Percentiles rank a stretch among this genome's conserved stretches.
Evolutionary conservation across 2,329 filamentous ascomycete genomes (phyloP).

Genomic region (Talaromyces pinophilus): DNA sequence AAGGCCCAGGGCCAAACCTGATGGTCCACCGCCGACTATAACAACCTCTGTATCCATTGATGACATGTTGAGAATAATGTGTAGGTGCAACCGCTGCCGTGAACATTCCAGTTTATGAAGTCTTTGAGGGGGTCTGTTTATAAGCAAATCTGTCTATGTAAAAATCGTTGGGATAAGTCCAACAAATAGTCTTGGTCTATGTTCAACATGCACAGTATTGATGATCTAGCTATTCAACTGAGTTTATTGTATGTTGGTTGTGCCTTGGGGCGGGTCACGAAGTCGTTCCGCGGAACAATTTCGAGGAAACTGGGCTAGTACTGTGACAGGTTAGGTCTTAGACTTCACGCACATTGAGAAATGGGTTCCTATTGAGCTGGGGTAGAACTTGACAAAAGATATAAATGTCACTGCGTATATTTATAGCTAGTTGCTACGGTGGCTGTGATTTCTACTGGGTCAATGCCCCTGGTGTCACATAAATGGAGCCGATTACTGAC

Average conservation of each 20-base stretch:
- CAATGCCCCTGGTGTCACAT: too few relatives aligned
- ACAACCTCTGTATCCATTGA: neutral
- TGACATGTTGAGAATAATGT: neutral
- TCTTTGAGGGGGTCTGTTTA: neutral
- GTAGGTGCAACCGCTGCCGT: neutral
- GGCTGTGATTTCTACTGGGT: neutral
- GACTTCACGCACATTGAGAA: neutral
- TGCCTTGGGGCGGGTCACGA: neutral
- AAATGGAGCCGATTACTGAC: neutral
- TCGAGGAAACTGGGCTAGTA: neutral
- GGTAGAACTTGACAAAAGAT: neutral
- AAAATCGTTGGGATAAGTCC: neutral
- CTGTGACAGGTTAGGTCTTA: neutral
- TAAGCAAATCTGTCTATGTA: neutral
- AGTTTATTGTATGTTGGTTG: neutral
- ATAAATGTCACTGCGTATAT: neutral
- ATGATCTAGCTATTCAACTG: neutral
- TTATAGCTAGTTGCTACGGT: neutral
- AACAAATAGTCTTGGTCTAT: neutral
- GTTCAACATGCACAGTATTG: neutral
- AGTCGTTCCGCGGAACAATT: constrained; percentile 1
- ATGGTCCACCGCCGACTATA: constrained; percentile 2
- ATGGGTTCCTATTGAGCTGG: neutral
- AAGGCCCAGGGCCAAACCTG: neutral
- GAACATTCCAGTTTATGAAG: neutral